Evolutionary conservation across 352 stramenopile species (phyloP), one percentile per base, ranked within the genome.

Genomic region (Globisporangium middletonii): DNA sequence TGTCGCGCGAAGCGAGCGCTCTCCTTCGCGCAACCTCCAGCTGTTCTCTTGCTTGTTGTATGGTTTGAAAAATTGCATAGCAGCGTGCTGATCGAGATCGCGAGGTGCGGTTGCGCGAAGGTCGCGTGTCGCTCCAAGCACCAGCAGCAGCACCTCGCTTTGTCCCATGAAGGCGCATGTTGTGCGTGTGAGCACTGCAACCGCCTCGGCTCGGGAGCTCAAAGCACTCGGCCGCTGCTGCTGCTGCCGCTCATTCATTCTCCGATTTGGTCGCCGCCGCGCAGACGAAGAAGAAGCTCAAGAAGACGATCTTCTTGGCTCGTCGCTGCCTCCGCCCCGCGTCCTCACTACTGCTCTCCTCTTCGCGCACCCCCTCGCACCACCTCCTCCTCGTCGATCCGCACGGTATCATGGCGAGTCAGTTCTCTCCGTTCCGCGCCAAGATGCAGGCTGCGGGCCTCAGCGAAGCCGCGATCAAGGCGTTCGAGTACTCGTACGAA

Each of bases 401-500:
- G 49, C 71, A 3, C 43, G 44, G 11, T 30, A 52, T 26, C 50
- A 89, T 89, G 79, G 56, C 73, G 8, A 37, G 53, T 33, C 58
- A 73, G 51, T 96, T 92, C 62, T 74, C 79, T 56, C 78, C 73
- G 18, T 95, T 88, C 72, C 81, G 97, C 79, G 71, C 83, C 66
- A 99, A 99, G 86, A 99, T 99, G 97, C 77, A 96, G 68, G 82
- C 82, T 37, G 97, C 96, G 26, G 94, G 95, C 48, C 89, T 98
- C 59, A 97, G 91, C 59, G 78, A 92, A 41, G 96, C 96, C 19
- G 96, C 96, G 59, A 98, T 99, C 77, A 95, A 97, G 65, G 94
- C 97, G 50, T 99, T 99, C 64, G 93, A 98, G 83, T 98, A 92
- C 67, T 98, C 94, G 48, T 99, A 98, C 80, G 84, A 96, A 50